Conservation (phyloP, 768 basidiomycete species). For the Daedaleopsis sinensis region DNA sequence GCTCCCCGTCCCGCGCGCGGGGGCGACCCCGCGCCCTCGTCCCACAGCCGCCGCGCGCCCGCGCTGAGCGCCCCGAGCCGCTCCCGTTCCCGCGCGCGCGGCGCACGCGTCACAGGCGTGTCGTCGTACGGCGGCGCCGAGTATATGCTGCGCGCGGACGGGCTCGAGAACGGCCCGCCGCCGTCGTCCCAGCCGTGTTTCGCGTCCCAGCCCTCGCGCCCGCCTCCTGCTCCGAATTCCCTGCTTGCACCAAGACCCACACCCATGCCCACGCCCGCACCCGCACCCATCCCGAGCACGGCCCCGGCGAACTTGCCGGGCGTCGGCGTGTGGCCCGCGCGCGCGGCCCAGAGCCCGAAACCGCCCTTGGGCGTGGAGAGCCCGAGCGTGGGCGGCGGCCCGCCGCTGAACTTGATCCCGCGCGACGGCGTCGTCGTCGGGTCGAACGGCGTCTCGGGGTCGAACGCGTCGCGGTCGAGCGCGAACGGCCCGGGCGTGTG, state of each 20-base stretch:
- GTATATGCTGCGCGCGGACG: constrained; percentile 23
- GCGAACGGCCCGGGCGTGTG: constrained; percentile 24
- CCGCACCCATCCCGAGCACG: background rate
- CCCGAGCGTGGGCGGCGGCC: constrained; percentile 19
- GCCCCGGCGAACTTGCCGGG: constrained; percentile 2
- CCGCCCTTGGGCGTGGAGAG: constrained; percentile 31
- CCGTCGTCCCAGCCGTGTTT: constrained; percentile 20
- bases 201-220: background rate
- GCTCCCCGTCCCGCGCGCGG: background rate
- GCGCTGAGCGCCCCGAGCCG: background rate
- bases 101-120: constrained; percentile 51
- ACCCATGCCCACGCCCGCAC: constrained; percentile 22
- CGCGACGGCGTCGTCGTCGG: constrained; percentile 83
- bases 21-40: constrained; percentile 9
- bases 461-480: constrained; percentile 27
- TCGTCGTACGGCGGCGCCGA: constrained; percentile 43
- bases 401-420: constrained; percentile 60
- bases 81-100: constrained; percentile 29
- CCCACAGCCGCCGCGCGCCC: constrained; percentile 20
- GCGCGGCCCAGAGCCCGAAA: constrained; percentile 14
- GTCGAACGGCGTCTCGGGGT: constrained; percentile 63
- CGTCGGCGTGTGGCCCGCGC: constrained; percentile 11
- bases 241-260: constrained; percentile 24
- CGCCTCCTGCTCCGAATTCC: background rate
- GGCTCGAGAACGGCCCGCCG: constrained; percentile 15